Conservation (phyloP, 148 eudicot genomes). For the Limonium bicolor region DNA sequence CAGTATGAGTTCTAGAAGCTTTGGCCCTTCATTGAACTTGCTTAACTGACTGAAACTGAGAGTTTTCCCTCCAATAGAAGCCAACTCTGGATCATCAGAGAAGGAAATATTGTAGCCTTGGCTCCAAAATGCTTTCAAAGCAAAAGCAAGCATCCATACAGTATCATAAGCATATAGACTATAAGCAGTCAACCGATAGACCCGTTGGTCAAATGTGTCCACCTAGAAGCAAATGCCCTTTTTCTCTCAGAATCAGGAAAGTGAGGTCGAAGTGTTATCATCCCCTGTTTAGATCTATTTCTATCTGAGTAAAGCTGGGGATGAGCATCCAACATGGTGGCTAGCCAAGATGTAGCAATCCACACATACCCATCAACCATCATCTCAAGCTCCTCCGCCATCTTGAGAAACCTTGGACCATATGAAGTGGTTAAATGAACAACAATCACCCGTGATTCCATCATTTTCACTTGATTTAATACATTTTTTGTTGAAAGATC, state of each 20-base stretch:
- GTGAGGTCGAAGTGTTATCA: slow-evolving; percentile 21
- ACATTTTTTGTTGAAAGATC: slow-evolving; percentile 8
- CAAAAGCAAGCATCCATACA: slow-evolving; percentile 24
- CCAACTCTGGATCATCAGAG: slow-evolving; percentile 9
- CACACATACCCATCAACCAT: slow-evolving; percentile 35
- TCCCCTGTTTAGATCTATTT: slow-evolving; percentile 20
- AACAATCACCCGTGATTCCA: slow-evolving; percentile 41
- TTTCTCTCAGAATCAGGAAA: slow-evolving; percentile 17
- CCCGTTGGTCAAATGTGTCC: slow-evolving; percentile 14
- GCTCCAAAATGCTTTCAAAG: slow-evolving; percentile 12
- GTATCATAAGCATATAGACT: too few relatives aligned
- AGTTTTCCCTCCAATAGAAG: not conserved
- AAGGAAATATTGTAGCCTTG: slow-evolving; percentile 15
- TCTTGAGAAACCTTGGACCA: slow-evolving; percentile 19
- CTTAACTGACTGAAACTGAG: slow-evolving; percentile 9
- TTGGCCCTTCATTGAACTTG: slow-evolving; percentile 14
- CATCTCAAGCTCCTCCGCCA: slow-evolving; percentile 28
- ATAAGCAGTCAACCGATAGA: too few relatives aligned
- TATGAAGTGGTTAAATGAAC: slow-evolving; percentile 13
- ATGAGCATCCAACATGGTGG: slow-evolving; percentile 23
- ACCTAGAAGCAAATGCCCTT: not conserved
- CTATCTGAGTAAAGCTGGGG: not conserved
- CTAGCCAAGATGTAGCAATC: slow-evolving; percentile 39
- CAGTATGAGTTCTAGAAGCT: slow-evolving; percentile 11
- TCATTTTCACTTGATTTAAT: slow-evolving; percentile 12